A percentile compares a stretch with the other conserved stretches of the same genome.
These are phyloP conservation scores for Angomonas desouzai DNA, from an alignment of 208 protist genomes.

Conservation along the genomic window DNA sequence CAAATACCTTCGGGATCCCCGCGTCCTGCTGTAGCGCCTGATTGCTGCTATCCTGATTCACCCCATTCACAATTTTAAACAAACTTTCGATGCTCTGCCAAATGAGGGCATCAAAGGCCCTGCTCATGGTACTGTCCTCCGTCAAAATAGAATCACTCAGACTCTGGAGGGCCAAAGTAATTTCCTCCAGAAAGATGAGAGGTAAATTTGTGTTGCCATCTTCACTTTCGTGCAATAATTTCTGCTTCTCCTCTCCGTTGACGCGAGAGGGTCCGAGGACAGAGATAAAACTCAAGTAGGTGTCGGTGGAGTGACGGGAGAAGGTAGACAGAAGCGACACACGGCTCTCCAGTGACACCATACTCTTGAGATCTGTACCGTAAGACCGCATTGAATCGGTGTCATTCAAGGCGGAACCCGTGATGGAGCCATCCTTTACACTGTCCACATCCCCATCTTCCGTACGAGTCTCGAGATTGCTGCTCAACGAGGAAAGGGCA, in stretches of 20 bases:
- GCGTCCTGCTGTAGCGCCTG: background rate
- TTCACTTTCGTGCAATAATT: slow-evolving; percentile 60
- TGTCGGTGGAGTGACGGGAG: slow-evolving; percentile 60
- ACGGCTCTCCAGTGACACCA: slow-evolving; percentile 53
- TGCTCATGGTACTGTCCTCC: background rate
- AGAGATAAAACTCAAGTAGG: slow-evolving; percentile 79
- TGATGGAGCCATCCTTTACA: background rate
- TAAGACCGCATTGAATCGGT: slow-evolving; percentile 22
- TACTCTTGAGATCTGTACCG: slow-evolving; percentile 13
- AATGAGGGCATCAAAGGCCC: background rate
- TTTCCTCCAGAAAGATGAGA: slow-evolving; percentile 83
- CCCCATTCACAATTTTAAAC: background rate
- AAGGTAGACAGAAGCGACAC: slow-evolving; percentile 81
- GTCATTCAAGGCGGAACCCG: background rate
- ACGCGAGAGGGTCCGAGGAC: slow-evolving; percentile 43
- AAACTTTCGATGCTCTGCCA: slow-evolving; percentile 8
- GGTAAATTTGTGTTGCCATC: slow-evolving; percentile 88
- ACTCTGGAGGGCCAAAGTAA: slow-evolving; percentile 53
- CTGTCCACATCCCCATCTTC: background rate
- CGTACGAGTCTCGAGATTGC: slow-evolving; percentile 6
- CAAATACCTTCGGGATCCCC: slow-evolving; percentile 16
- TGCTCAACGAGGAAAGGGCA: background rate
- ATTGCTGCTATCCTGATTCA: slow-evolving; percentile 7
- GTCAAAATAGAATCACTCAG: slow-evolving; percentile 16
- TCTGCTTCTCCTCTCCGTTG: background rate